Conservation (phyloP, 2,329 filamentous ascomycete genomes). For the Claviceps sorghi region DNA sequence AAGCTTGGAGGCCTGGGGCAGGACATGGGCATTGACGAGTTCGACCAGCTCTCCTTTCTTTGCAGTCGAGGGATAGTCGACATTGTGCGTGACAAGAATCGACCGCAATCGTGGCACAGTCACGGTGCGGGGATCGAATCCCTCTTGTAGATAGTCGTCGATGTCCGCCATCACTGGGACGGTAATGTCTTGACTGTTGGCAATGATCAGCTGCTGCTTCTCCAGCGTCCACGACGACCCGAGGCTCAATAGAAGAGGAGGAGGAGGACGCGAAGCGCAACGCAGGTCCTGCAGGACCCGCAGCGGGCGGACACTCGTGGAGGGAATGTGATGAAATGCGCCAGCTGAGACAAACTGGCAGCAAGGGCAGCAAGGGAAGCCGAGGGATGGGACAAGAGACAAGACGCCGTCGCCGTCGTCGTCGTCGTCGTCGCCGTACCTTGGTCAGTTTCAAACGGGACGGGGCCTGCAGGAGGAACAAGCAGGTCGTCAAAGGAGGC, state of each 20-base stretch:
- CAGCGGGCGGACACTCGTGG: neutral
- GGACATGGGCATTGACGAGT: conserved; percentile 65
- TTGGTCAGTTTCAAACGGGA: neutral
- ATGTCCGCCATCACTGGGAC: conserved; percentile 40
- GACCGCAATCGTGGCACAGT: conserved; percentile 81
- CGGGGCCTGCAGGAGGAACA: neutral
- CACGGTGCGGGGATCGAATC: conserved; percentile 69
- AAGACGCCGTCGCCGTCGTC: neutral
- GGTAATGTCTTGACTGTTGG: neutral
- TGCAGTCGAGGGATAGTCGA: conserved; percentile 72
- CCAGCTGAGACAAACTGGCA: conserved; percentile 4
- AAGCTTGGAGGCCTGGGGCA: conserved; percentile 65
- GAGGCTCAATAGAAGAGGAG: neutral
- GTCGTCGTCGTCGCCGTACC: neutral
- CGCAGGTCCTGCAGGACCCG: neutral
- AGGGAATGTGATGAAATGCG: neutral
- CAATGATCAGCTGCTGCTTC: neutral
- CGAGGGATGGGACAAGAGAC: neutral
- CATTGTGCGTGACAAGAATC: conserved; percentile 77
- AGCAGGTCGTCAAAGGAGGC: conserved; percentile 3
- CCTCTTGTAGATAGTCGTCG: conserved; percentile 75
- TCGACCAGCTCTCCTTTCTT: conserved; percentile 84
- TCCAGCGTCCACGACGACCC: neutral
- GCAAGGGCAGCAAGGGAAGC: neutral
- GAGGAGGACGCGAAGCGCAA: neutral